These are phyloP conservation scores for Podospora pseudopauciseta DNA, from an alignment of 495 filamentous ascomycete species.

Conservation along the genomic window DNA sequence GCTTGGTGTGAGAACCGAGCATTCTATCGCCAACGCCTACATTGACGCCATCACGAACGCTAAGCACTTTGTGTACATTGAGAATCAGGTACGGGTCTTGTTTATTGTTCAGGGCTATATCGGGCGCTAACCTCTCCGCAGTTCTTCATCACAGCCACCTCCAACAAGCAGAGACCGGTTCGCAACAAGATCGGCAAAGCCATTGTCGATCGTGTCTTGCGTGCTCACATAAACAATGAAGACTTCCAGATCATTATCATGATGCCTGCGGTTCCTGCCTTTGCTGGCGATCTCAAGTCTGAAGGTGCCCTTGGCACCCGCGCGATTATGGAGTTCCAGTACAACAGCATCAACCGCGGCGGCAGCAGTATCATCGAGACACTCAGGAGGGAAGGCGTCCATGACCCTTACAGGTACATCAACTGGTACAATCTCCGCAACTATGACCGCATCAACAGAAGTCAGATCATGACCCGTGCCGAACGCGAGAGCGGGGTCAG, in stretches of 20 bases:
- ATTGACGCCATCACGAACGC: slow-evolving; percentile 75
- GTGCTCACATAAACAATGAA: slow-evolving; percentile 65
- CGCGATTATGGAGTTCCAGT: slow-evolving; percentile 88
- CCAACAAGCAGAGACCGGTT: slow-evolving; percentile 70
- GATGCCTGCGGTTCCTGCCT: slow-evolving; percentile 85
- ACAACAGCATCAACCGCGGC: slow-evolving; percentile 82
- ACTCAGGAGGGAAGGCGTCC: slow-evolving; percentile 65
- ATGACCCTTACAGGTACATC: slow-evolving; percentile 72
- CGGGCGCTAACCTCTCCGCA: not conserved
- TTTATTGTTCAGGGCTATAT: not conserved
- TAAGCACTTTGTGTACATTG: slow-evolving; percentile 86
- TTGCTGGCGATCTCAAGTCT: slow-evolving; percentile 80
- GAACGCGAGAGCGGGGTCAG: slow-evolving; percentile 66
- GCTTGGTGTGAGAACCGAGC: slow-evolving; percentile 63
- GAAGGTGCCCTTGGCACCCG: slow-evolving; percentile 80
- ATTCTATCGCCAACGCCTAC: slow-evolving; percentile 89
- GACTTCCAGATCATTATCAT: slow-evolving; percentile 81
- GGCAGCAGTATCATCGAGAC: slow-evolving; percentile 82
- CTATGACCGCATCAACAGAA: slow-evolving; percentile 85
- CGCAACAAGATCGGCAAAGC: slow-evolving; percentile 83
- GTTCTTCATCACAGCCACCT: slow-evolving; percentile 94
- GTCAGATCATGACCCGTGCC: slow-evolving; percentile 56
- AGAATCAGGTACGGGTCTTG: slow-evolving; percentile 56
- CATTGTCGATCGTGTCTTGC: slow-evolving; percentile 83
- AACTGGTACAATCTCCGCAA: slow-evolving; percentile 93